phyloP scores from a whole-genome alignment of 2,329 filamentous ascomycete species.

The Aspergillus felis region DNA sequence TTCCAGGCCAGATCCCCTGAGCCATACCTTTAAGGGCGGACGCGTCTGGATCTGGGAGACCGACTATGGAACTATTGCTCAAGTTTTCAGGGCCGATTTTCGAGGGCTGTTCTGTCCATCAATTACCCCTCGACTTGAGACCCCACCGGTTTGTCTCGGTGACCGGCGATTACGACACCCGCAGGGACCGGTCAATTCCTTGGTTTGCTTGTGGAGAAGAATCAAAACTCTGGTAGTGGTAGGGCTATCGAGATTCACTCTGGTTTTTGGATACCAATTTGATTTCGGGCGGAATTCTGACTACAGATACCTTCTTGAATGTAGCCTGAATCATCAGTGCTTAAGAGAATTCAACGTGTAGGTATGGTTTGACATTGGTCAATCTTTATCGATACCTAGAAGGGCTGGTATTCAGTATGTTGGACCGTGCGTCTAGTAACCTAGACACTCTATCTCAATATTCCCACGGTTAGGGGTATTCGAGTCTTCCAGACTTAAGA shows the following conservation, averaged over 20 bases:
- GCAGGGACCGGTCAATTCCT: not conserved
- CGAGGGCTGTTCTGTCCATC: not conserved
- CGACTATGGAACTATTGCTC: not conserved
- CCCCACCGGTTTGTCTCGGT: conserved; percentile 7
- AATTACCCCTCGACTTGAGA: not conserved
- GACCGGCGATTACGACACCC: not conserved
- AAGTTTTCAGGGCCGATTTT: not conserved
- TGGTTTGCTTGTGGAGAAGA: conserved; percentile 1
- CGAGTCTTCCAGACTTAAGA: no score
- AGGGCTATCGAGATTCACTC: not conserved
- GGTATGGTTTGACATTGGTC: no score
- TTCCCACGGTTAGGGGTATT: not conserved
- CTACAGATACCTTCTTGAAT: not conserved
- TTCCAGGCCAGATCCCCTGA: not conserved
- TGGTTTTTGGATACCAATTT: not conserved
- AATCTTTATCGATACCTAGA: no score
- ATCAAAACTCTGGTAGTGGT: not conserved
- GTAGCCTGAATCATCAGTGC: not conserved
- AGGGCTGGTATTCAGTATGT: no score
- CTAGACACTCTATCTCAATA: not conserved
- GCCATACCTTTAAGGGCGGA: not conserved
- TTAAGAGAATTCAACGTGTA: no score
- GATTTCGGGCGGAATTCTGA: no score
- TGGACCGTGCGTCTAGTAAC: not conserved
- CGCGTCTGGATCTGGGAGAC: not conserved